phyloP scores from a whole-genome alignment of 805 yeast species.

The Starmerella roubikii region DNA sequence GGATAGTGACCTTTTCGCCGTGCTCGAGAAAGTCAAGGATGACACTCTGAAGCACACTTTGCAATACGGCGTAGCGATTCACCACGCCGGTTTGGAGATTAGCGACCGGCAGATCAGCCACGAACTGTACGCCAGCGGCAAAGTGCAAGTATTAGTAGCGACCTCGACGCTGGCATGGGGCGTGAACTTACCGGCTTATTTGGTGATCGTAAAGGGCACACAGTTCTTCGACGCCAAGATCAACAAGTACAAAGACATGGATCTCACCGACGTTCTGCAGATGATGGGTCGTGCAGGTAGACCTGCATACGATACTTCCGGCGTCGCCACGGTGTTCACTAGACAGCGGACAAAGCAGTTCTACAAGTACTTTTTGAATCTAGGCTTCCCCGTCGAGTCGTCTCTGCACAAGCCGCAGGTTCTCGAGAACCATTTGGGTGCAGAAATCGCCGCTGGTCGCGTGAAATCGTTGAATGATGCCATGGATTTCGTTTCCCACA shows the following conservation, averaged over 20 bases:
- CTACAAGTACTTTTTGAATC: slow-evolving; percentile 62
- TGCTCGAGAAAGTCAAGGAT: slow-evolving; percentile 51
- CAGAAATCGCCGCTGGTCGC: slow-evolving; percentile 62
- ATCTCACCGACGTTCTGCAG: slow-evolving; percentile 88
- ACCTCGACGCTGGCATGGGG: slow-evolving; percentile 99
- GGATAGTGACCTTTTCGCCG: slow-evolving; percentile 45
- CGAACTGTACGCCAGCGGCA: slow-evolving; percentile 68
- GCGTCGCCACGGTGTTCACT: slow-evolving; percentile 88
- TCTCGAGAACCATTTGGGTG: slow-evolving; percentile 68
- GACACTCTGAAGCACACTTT: slow-evolving; percentile 63
- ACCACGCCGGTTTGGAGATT: slow-evolving; percentile 93
- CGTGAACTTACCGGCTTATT: slow-evolving; percentile 97
- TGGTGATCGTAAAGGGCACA: slow-evolving; percentile 89
- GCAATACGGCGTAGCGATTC: slow-evolving; percentile 81
- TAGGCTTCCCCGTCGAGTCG: slow-evolving; percentile 74
- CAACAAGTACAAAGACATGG: slow-evolving; percentile 76
- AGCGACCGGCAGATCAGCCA: slow-evolving; percentile 79
- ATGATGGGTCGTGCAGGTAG: slow-evolving; percentile 98
- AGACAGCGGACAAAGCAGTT: slow-evolving; percentile 62
- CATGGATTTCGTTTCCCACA: slow-evolving; percentile 62
- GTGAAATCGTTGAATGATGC: slow-evolving; percentile 54
- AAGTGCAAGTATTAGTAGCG: slow-evolving; percentile 78
- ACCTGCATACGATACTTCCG: slow-evolving; percentile 86
- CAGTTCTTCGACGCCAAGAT: slow-evolving; percentile 83
- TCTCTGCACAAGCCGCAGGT: slow-evolving; percentile 49